phyloP scores from a whole-genome alignment of 768 basidiomycete species.

The Mycena polygramma region DNA sequence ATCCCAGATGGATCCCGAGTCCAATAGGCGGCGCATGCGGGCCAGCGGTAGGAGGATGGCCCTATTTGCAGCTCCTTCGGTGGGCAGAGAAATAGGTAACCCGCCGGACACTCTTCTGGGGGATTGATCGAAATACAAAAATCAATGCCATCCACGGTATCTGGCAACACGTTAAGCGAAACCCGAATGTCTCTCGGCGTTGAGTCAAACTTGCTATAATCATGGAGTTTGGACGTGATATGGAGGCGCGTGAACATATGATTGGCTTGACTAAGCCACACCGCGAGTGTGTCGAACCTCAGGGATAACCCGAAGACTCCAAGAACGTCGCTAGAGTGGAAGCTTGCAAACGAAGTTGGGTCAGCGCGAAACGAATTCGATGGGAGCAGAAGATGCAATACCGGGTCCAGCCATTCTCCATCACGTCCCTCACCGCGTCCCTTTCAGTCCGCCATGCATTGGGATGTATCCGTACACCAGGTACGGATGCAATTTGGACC shows the following conservation, averaged over 20 bases:
- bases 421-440: not conserved
- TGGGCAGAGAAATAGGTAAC: slow-evolving; percentile 16
- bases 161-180: too few species aligned
- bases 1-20: not conserved
- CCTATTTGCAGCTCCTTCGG: not conserved
- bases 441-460: not conserved
- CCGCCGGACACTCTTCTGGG: not conserved
- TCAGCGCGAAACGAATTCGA: too few species aligned
- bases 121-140: too few species aligned
- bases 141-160: too few species aligned
- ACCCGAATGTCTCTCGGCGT: too few species aligned
- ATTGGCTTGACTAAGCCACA: slow-evolving; percentile 8
- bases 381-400: not conserved
- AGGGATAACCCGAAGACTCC: too few species aligned
- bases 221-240: not conserved
- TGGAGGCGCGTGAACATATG: slow-evolving; percentile 6
- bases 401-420: slow-evolving; percentile 17
- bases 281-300: too few species aligned
- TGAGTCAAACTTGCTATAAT: slow-evolving; percentile 5
- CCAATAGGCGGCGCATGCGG: slow-evolving; percentile 4
- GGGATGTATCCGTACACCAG: not conserved
- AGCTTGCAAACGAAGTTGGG: not conserved
- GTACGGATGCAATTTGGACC: slow-evolving; percentile 3
- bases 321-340: not conserved
- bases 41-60: not conserved